A percentile compares a stretch with the other conserved stretches of the same genome.
Evolutionary conservation across 148 eudicot species (phyloP).

Genomic region (Vaccinium myrtillus): DNA sequence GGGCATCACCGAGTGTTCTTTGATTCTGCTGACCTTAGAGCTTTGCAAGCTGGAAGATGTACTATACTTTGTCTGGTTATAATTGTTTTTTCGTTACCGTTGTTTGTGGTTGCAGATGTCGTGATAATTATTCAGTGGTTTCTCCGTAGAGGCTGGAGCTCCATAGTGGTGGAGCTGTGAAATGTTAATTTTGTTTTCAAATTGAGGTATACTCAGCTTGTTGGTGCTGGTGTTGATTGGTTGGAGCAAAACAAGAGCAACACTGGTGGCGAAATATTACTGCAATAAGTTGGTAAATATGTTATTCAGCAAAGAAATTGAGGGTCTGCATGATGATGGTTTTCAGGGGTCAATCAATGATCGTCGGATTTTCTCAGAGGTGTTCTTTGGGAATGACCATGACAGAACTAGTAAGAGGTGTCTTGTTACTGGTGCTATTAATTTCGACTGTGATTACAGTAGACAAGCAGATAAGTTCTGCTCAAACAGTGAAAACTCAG

Average conservation of each 20-base stretch:
- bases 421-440: slow-evolving; percentile 38
- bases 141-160: background rate
- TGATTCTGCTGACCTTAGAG: background rate
- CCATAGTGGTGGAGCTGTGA: background rate
- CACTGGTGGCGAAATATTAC: background rate
- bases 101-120: slow-evolving; percentile 12
- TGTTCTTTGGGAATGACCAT: slow-evolving; percentile 53
- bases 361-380: slow-evolving; percentile 52
- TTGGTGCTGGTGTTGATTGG: slow-evolving; percentile 14
- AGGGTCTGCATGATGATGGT: slow-evolving; percentile 57
- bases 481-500: slow-evolving; percentile 52
- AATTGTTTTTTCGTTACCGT: background rate
- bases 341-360: slow-evolving; percentile 68
- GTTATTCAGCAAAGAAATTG: slow-evolving; percentile 30
- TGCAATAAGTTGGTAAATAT: slow-evolving; percentile 23
- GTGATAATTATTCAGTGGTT: background rate
- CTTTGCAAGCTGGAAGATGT: slow-evolving; percentile 4
- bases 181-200: background rate
- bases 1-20: background rate
- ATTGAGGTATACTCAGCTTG: background rate
- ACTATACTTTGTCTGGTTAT: background rate
- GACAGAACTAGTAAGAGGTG: slow-evolving; percentile 32
- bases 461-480: slow-evolving; percentile 35
- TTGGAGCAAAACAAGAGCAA: slow-evolving; percentile 9
- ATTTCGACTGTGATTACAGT: slow-evolving; percentile 27